phyloP scores from a whole-genome alignment of 2,329 filamentous ascomycete species.

The Escovopsis sp. region DNA sequence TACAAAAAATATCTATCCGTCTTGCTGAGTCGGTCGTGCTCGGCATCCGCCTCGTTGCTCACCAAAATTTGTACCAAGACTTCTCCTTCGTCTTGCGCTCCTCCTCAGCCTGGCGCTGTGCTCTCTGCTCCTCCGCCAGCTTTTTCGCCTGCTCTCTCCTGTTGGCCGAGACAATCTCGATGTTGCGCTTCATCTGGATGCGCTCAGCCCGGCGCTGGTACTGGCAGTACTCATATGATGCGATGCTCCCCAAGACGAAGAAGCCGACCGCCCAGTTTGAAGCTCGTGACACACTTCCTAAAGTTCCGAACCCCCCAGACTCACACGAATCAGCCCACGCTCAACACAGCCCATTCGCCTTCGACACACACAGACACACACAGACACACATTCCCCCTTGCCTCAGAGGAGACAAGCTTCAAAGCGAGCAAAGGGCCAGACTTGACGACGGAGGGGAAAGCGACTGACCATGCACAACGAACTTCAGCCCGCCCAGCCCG shows the following conservation, averaged over 20 bases:
- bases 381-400: no score
- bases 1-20: no score
- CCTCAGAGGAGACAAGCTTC: no score
- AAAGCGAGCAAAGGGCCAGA: no score
- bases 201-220: slow-evolving; percentile 59
- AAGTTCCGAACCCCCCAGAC: background rate
- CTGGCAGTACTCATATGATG: slow-evolving; percentile 75
- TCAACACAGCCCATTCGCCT: background rate
- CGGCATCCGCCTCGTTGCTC: slow-evolving; percentile 5
- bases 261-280: slow-evolving; percentile 77
- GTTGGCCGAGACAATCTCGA: slow-evolving; percentile 48
- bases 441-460: background rate
- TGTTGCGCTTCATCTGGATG: slow-evolving; percentile 69
- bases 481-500: slow-evolving; percentile 57
- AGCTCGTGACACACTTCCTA: slow-evolving; percentile 30
- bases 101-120: slow-evolving; percentile 16
- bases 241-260: slow-evolving; percentile 55
- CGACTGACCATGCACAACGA: slow-evolving; percentile 56
- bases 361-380: no score
- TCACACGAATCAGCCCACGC: background rate
- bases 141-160: slow-evolving; percentile 31
- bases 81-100: slow-evolving; percentile 22
- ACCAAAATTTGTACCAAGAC: slow-evolving; percentile 46
- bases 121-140: slow-evolving; percentile 27
- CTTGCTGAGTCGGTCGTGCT: no score